These are phyloP conservation scores for Kernera saxatilis DNA, from an alignment of 345 rosid genomes.

Conservation along the genomic window DNA sequence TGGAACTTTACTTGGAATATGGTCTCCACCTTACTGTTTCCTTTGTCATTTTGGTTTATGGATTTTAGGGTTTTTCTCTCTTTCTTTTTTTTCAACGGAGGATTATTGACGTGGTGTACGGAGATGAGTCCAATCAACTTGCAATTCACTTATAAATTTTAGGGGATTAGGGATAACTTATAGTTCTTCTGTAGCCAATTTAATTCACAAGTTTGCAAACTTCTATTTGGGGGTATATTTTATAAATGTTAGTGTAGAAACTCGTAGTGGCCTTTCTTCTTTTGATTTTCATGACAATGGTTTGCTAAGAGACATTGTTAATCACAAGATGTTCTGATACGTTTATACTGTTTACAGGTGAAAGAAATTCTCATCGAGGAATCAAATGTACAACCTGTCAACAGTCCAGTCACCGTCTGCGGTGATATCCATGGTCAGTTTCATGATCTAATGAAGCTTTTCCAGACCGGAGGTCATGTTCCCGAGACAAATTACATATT, in stretches of 20 bases:
- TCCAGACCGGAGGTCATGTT: constrained; percentile 96
- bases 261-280: neutral
- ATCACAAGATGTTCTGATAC: neutral
- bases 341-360: constrained; percentile 45
- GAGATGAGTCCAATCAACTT: neutral
- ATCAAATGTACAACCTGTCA: constrained; percentile 98
- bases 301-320: neutral
- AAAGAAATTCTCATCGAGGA: constrained; percentile 96
- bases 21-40: neutral
- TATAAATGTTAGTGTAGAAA: neutral
- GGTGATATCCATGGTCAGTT: constrained; percentile 99
- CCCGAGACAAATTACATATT: constrained; percentile 98
- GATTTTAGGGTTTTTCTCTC: constrained; percentile 12
- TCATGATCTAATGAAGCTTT: constrained; percentile 98
- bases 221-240: neutral
- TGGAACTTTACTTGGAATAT: constrained; percentile 14
- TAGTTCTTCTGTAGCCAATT: constrained; percentile 11
- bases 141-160: neutral
- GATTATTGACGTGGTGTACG: neutral
- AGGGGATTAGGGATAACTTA: neutral
- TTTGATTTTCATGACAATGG: neutral
- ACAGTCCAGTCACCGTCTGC: constrained; percentile 98
- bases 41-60: neutral
- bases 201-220: neutral
- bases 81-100: neutral